Conservation (phyloP, 805 yeast genomes). For the Wickerhamiella qilinensis region DNA sequence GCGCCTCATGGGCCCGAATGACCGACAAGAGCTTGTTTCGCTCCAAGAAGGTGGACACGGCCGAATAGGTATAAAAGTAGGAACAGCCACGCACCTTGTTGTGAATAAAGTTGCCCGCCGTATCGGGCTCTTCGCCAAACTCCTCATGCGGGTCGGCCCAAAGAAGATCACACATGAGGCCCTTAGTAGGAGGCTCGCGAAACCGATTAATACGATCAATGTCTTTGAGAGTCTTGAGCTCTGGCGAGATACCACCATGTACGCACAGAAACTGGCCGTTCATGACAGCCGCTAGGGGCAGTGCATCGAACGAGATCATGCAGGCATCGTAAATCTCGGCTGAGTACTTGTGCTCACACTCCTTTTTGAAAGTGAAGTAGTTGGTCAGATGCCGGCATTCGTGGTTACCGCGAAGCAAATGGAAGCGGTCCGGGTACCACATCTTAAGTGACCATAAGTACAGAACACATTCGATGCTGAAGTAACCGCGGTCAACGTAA, state of each 20-base stretch:
- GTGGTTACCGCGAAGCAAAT: conserved; percentile 85
- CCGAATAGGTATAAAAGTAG: conserved; percentile 70
- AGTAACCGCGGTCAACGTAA: conserved; percentile 88
- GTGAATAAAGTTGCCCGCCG: conserved; percentile 33
- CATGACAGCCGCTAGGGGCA: conserved; percentile 88
- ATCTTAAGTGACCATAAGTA: conserved; percentile 67
- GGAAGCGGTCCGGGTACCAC: conserved; percentile 55
- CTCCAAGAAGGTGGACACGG: conserved; percentile 64
- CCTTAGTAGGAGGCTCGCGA: conserved; percentile 83
- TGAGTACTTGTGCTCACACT: conserved; percentile 69
- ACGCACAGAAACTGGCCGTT: conserved; percentile 89
- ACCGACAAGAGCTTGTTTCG: conserved; percentile 66
- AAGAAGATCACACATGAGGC: conserved; percentile 82
- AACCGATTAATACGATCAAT: conserved; percentile 58
- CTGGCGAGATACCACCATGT: conserved; percentile 92
- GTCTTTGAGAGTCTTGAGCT: conserved; percentile 53
- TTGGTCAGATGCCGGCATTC: conserved; percentile 88
- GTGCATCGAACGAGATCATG: conserved; percentile 61
- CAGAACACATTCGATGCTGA: conserved; percentile 56
- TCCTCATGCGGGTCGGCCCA: conserved; percentile 96
- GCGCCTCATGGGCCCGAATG: conserved; percentile 94
- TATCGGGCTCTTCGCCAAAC: conserved; percentile 43
- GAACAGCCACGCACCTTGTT: conserved; percentile 85
- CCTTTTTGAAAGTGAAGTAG: conserved; percentile 82
- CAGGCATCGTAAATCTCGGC: conserved; percentile 50